Conservation (phyloP, 352 stramenopile genomes). For the Blastocystis sp. region DNA sequence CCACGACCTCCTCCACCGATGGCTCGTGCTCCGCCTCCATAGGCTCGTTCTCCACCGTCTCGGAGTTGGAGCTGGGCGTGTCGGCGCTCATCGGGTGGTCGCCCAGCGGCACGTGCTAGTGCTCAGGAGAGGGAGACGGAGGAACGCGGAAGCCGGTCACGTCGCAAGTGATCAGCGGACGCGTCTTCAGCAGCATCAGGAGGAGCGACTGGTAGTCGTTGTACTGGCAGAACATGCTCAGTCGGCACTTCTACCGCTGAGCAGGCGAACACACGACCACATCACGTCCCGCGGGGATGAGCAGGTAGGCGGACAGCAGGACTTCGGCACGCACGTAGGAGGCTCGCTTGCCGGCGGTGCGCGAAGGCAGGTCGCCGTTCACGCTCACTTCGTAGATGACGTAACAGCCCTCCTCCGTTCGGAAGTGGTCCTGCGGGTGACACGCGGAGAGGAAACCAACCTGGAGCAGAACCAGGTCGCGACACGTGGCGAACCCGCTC, state of each 20-base stretch:
- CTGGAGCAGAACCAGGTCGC: slow-evolving; percentile 57
- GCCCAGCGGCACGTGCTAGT: slow-evolving; percentile 48
- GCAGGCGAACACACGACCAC: not conserved
- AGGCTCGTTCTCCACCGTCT: slow-evolving; percentile 17
- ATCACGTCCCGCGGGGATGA: slow-evolving; percentile 54
- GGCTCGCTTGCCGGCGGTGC: not conserved
- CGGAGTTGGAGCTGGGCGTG: slow-evolving; percentile 13
- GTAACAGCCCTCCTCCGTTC: slow-evolving; percentile 55
- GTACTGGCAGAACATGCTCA: slow-evolving; percentile 68
- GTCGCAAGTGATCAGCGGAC: slow-evolving; percentile 57
- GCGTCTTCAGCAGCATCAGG: slow-evolving; percentile 57
- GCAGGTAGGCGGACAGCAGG: slow-evolving; percentile 34
- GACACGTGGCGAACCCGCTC: slow-evolving; percentile 37
- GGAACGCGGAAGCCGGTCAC: slow-evolving; percentile 48
- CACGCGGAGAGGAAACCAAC: not conserved
- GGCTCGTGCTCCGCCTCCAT: not conserved
- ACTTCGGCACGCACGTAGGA: slow-evolving; percentile 50
- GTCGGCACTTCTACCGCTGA: slow-evolving; percentile 56
- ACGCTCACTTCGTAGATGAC: slow-evolving; percentile 68
- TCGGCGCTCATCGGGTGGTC: not conserved
- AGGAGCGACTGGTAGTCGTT: slow-evolving; percentile 64
- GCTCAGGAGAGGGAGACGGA: not conserved
- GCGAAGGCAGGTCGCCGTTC: slow-evolving; percentile 26
- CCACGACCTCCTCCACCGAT: not conserved
- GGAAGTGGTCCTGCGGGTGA: slow-evolving; percentile 15